Percentiles rank a stretch among this genome's conserved stretches.
phyloP scores from a whole-genome alignment of 768 basidiomycete genomes.

The Hygrophorus pudorinus region DNA sequence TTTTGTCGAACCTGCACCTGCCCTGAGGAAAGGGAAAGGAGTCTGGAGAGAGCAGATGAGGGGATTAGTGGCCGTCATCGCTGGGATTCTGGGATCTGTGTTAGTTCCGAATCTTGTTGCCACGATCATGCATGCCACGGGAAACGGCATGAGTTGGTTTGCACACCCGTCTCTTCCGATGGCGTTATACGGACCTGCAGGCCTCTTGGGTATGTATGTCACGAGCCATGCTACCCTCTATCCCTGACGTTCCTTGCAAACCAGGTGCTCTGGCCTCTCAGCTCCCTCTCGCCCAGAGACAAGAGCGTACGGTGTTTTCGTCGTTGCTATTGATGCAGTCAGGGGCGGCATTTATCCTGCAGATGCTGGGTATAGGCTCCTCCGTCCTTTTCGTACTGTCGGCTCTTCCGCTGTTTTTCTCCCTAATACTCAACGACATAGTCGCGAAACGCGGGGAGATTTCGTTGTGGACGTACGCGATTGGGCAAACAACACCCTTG shows the following conservation, averaged over 20 bases:
- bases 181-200: conserved; percentile 65
- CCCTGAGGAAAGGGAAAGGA: conserved; percentile 17
- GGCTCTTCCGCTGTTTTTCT: conserved; percentile 44
- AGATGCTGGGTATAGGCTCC: conserved; percentile 64
- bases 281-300: conserved; percentile 37
- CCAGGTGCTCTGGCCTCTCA: conserved; percentile 59
- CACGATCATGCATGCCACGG: conserved; percentile 52
- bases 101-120: conserved; percentile 65
- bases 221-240: background rate
- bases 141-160: conserved; percentile 83
- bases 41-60: conserved; percentile 30
- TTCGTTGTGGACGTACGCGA: conserved; percentile 51
- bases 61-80: conserved; percentile 39
- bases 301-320: conserved; percentile 54
- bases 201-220: conserved; percentile 56
- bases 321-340: conserved; percentile 55
- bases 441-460: conserved; percentile 26
- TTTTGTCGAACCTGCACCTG: conserved; percentile 26
- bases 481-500: conserved; percentile 49
- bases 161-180: conserved; percentile 55
- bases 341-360: conserved; percentile 43
- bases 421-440: conserved; percentile 42
- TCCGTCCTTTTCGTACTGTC: conserved; percentile 65
- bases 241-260: background rate
- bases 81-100: conserved; percentile 47